These are phyloP conservation scores for Geotrichum bryndzae DNA, from an alignment of 1,139 yeast species.

Conservation along the genomic window DNA sequence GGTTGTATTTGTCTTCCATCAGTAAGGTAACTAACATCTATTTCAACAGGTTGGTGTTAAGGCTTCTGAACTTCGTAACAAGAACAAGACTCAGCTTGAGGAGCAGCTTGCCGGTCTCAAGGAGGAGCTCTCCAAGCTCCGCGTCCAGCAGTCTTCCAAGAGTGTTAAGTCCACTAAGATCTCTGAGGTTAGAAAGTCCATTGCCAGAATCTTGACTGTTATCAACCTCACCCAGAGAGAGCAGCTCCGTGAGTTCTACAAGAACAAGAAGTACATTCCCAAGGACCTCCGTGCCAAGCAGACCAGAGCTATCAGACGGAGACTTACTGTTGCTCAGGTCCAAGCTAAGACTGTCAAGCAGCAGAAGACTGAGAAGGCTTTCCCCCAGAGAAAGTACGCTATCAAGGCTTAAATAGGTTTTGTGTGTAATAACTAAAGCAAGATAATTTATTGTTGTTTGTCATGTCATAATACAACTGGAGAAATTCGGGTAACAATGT, in stretches of 20 bases:
- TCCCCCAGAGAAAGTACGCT: constrained; percentile 98
- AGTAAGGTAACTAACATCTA: neutral
- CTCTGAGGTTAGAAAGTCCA: constrained; percentile 90
- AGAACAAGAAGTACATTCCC: constrained; percentile 93
- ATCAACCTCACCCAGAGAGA: constrained; percentile 97
- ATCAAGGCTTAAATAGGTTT: constrained; percentile 74
- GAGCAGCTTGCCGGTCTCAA: constrained; percentile 90
- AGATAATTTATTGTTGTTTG: neutral
- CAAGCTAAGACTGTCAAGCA: constrained; percentile 78
- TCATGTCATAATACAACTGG: neutral
- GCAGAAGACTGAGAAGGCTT: constrained; percentile 86
- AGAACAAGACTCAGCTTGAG: constrained; percentile 96
- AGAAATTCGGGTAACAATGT: neutral
- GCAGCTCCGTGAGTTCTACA: constrained; percentile 88
- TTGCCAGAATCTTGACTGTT: constrained; percentile 96
- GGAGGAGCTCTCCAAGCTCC: constrained; percentile 93
- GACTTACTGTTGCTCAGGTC: constrained; percentile 84
- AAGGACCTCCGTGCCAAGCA: constrained; percentile 98
- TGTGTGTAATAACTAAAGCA: neutral
- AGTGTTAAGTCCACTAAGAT: constrained; percentile 60
- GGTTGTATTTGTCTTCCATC: neutral
- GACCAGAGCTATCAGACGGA: constrained; percentile 99
- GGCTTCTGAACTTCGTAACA: constrained; percentile 95
- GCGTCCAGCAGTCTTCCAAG: constrained; percentile 60
- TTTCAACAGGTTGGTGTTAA: constrained; percentile 70